phyloP scores from a whole-genome alignment of 2,329 filamentous ascomycete species.

The Talaromyces sp. region DNA sequence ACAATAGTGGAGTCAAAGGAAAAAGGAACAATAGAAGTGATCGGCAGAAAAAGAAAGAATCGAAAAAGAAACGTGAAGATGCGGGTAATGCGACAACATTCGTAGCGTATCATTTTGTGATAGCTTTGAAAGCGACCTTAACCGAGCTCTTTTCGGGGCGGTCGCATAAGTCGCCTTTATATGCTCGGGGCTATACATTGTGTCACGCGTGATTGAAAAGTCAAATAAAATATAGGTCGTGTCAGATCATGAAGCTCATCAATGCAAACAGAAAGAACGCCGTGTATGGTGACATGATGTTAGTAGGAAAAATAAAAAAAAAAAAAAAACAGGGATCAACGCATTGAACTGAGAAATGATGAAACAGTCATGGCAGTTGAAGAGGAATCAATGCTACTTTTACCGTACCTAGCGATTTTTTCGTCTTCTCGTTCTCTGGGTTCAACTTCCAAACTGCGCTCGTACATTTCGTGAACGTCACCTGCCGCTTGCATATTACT shows the following conservation, averaged over 20 bases:
- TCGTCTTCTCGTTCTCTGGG: slow-evolving; percentile 96
- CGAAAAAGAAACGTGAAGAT: not conserved
- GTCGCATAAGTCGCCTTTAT: not conserved
- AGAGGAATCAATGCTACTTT: slow-evolving; percentile 33
- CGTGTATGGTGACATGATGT: not conserved
- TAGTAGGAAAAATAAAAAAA: slow-evolving; percentile 4
- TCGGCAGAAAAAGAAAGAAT: slow-evolving; percentile 1
- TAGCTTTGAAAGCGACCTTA: not conserved
- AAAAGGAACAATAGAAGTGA: not conserved
- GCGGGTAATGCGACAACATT: not conserved
- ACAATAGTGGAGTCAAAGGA: slow-evolving; percentile 1
- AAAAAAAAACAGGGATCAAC: too few species aligned
- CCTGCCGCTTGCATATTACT: slow-evolving; percentile 93
- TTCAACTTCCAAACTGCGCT: slow-evolving; percentile 89
- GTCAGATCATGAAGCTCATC: not conserved
- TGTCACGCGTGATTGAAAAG: not conserved
- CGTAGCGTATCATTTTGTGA: not conserved
- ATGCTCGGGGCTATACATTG: not conserved
- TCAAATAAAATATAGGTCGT: not conserved
- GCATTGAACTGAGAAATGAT: slow-evolving; percentile 30
- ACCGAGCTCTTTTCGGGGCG: too few species aligned
- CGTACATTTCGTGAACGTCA: slow-evolving; percentile 99
- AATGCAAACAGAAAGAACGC: slow-evolving; percentile 6
- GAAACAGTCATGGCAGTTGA: slow-evolving; percentile 29
- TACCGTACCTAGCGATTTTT: slow-evolving; percentile 91